A percentile compares a stretch with the other conserved stretches of the same genome.
phyloP scores from a whole-genome alignment of 371 early-diverging fungal species.

The Rhizopus stolonifer region DNA sequence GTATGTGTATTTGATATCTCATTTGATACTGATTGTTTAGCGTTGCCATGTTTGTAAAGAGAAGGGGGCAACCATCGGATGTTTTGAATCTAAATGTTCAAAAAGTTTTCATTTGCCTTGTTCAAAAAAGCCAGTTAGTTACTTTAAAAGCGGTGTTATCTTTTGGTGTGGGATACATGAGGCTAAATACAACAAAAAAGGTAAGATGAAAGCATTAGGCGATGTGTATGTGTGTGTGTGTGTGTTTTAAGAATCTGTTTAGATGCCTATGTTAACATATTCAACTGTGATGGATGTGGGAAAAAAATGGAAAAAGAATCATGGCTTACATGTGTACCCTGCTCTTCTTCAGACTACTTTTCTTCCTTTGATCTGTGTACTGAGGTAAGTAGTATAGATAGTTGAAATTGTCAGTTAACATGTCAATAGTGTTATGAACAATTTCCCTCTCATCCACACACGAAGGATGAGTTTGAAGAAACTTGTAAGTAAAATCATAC shows the following conservation, averaged over 20 bases:
- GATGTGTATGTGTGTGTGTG: background rate
- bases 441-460: constrained; percentile 57
- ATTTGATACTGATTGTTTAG: constrained; percentile 21
- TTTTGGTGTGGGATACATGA: constrained; percentile 89
- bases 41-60: constrained; percentile 75
- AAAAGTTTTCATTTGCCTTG: constrained; percentile 84
- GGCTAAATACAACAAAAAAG: constrained; percentile 51
- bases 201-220: constrained; percentile 22
- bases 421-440: constrained; percentile 55
- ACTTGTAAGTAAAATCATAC: constrained; percentile 48
- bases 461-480: constrained; percentile 57
- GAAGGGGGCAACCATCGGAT: constrained; percentile 88
- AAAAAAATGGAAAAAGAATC: constrained; percentile 55
- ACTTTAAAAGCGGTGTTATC: constrained; percentile 77
- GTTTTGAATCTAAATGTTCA: constrained; percentile 83
- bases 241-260: background rate
- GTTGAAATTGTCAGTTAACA: no score
- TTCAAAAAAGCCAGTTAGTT: constrained; percentile 67
- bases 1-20: constrained; percentile 28
- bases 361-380: constrained; percentile 73
- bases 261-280: constrained; percentile 71
- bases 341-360: constrained; percentile 62
- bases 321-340: constrained; percentile 73
- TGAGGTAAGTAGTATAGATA: constrained; percentile 43
- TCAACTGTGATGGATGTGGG: constrained; percentile 70